Evolutionary conservation across 2,329 filamentous ascomycete species (phyloP), one percentile per base, ranked within the genome.

Genomic region (Alternaria novae-zelandiae): DNA sequence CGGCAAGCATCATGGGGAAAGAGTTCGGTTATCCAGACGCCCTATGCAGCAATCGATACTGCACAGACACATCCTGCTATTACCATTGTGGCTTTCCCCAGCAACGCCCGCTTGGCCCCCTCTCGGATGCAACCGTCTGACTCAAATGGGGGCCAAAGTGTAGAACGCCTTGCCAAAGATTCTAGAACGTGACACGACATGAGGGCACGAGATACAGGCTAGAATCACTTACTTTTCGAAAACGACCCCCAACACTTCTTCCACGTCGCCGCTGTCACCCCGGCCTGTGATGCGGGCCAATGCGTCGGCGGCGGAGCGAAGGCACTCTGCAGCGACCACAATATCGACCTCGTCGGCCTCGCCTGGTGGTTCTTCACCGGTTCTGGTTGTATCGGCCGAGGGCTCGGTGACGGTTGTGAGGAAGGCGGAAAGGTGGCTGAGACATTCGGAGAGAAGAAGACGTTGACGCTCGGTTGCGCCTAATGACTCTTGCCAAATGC

Each of bases 201-300:
- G 28, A 55, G 28, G 36, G 26, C 23, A 36, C 20, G 45, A 51
- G 21, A 46, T 65, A 55, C 12, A 20, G 51, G 49, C 36, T 25
- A 25, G 43, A 28, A 20, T 57, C 43, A 87, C 88, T 85, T 83
- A 97, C 92, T 97, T 98, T 80, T 98, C 95, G 82, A 99, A 99
- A 5, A 99, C 94, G 21, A 99, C 94, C 0, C 96, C 96, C 47
- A 99, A 82, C 8, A 99, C 93, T 76, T 98, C 96, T 78, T 99
- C 95, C 15, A 98, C 93, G 79, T 98, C 95, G 3, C 94, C 92
- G 44, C 87, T 88, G 72, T 94, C 92, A 1, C 94, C 94, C 59
- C 88, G 88, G 1, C 96, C 96, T 1, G 94, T 98, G 72, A 98
- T 97, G 61, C 89, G 88, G 2, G 93, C 91, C n/a, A 79, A 65